These are phyloP conservation scores for Ephemerocybe angulata DNA, from an alignment of 768 basidiomycete genomes.

Conservation along the genomic window DNA sequence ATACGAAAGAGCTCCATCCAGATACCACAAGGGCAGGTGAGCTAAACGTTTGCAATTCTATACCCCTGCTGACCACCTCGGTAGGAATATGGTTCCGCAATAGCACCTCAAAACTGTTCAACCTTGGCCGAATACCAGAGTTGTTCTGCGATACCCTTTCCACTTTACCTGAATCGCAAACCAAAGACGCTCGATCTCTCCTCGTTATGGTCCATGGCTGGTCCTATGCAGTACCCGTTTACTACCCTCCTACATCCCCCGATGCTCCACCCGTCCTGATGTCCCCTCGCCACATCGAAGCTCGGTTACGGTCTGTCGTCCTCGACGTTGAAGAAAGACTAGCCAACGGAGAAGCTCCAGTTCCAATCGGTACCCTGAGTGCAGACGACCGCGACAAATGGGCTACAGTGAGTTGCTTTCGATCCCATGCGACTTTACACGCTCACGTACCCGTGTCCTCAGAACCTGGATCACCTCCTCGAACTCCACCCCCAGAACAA, in stretches of 20 bases:
- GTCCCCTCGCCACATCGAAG: conserved; percentile 38
- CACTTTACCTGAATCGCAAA: conserved; percentile 38
- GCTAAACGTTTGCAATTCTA: neutral
- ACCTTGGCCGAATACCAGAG: conserved; percentile 71
- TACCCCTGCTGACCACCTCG: neutral
- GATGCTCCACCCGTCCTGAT: conserved; percentile 26
- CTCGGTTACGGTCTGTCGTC: conserved; percentile 41
- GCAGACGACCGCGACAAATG: conserved; percentile 81
- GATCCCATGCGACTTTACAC: neutral
- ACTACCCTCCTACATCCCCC: conserved; percentile 35
- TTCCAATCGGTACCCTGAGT: conserved; percentile 67
- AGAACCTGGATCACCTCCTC: conserved; percentile 74
- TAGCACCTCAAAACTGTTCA: conserved; percentile 62
- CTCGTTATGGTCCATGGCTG: conserved; percentile 73
- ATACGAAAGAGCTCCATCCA: conserved; percentile 60
- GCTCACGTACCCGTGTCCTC: too few relatives aligned
- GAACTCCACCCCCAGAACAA: conserved; percentile 64
- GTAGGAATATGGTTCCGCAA: conserved; percentile 64
- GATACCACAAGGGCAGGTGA: conserved; percentile 70
- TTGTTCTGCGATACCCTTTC: conserved; percentile 62
- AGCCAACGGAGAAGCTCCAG: conserved; percentile 49
- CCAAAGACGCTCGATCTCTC: conserved; percentile 53
- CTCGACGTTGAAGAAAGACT: conserved; percentile 56
- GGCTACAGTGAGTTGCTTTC: conserved; percentile 57
- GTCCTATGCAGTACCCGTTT: conserved; percentile 74